These are phyloP conservation scores for Clavispora asparagi DNA, from an alignment of 805 yeast species.

Conservation along the genomic window DNA sequence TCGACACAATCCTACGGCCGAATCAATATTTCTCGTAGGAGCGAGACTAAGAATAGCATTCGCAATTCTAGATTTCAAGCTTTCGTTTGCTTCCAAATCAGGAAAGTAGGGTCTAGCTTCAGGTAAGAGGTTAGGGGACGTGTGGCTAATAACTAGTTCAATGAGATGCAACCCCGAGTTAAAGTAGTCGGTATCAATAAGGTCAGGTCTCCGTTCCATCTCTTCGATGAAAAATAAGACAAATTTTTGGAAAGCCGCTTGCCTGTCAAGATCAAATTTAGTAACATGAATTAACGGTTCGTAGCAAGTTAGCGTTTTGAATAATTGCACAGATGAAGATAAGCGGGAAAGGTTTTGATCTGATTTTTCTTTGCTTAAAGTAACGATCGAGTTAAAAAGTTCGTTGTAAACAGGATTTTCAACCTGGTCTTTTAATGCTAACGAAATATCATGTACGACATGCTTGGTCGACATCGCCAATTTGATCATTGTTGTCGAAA, in stretches of 20 bases:
- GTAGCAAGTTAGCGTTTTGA: slow-evolving; percentile 4
- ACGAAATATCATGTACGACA: slow-evolving; percentile 4
- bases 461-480: slow-evolving; percentile 14
- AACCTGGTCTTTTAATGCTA: background rate
- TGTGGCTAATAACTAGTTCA: slow-evolving; percentile 51
- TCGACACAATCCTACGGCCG: slow-evolving; percentile 40
- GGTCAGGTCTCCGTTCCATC: slow-evolving; percentile 15
- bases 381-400: background rate
- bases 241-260: slow-evolving; percentile 26
- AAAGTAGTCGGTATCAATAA: slow-evolving; percentile 49
- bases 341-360: background rate
- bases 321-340: slow-evolving; percentile 4
- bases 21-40: slow-evolving; percentile 6
- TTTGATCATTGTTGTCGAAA: slow-evolving; percentile 12
- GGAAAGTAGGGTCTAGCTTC: slow-evolving; percentile 9
- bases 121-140: slow-evolving; percentile 11
- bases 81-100: slow-evolving; percentile 13
- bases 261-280: background rate
- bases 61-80: slow-evolving; percentile 32
- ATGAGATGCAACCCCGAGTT: slow-evolving; percentile 51
- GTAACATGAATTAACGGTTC: background rate
- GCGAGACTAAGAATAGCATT: slow-evolving; percentile 37
- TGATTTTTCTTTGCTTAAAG: background rate
- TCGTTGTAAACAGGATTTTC: background rate
- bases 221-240: slow-evolving; percentile 30